phyloP scores from a whole-genome alignment of 2,329 filamentous ascomycete species.

The Colletotrichum tropicicola region DNA sequence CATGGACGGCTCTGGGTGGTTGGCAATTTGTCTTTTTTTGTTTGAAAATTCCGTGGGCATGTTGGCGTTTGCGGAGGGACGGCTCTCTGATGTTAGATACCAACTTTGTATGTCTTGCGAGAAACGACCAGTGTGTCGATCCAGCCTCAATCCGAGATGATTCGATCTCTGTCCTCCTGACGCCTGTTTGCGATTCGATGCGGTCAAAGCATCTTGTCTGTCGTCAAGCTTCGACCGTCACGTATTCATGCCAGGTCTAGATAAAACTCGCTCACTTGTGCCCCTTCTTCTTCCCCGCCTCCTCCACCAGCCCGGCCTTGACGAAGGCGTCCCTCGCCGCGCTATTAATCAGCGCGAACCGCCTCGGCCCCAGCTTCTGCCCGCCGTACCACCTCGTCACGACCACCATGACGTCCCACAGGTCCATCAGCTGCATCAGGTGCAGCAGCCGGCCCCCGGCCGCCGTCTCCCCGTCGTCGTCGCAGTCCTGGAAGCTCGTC shows the following conservation, averaged over 20 bases:
- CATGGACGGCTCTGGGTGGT: slow-evolving; percentile 19
- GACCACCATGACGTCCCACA: slow-evolving; percentile 92
- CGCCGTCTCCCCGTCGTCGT: slow-evolving; percentile 95
- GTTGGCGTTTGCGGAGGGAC: slow-evolving; percentile 21
- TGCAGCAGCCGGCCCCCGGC: slow-evolving; percentile 87
- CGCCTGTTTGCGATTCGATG: background rate
- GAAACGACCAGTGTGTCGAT: background rate
- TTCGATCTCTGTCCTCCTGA: background rate
- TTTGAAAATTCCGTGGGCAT: slow-evolving; percentile 10
- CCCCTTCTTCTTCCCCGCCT: slow-evolving; percentile 58
- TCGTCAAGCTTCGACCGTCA: background rate
- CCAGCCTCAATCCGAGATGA: slow-evolving; percentile 5
- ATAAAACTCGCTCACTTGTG: background rate
- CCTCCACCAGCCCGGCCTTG: slow-evolving; percentile 74
- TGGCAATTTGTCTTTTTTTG: slow-evolving; percentile 22
- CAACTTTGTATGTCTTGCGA: slow-evolving; percentile 27
- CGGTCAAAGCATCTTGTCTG: too few relatives aligned
- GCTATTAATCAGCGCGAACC: slow-evolving; percentile 90
- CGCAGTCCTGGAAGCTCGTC: slow-evolving; percentile 83
- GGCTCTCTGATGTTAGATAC: slow-evolving; percentile 30
- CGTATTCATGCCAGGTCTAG: background rate
- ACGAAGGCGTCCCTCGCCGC: slow-evolving; percentile 87
- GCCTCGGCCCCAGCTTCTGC: slow-evolving; percentile 84
- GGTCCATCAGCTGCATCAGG: slow-evolving; percentile 92
- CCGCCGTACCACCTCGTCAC: slow-evolving; percentile 97